phyloP scores from a whole-genome alignment of 2,329 filamentous ascomycete genomes.

The Fusarium longipes region DNA sequence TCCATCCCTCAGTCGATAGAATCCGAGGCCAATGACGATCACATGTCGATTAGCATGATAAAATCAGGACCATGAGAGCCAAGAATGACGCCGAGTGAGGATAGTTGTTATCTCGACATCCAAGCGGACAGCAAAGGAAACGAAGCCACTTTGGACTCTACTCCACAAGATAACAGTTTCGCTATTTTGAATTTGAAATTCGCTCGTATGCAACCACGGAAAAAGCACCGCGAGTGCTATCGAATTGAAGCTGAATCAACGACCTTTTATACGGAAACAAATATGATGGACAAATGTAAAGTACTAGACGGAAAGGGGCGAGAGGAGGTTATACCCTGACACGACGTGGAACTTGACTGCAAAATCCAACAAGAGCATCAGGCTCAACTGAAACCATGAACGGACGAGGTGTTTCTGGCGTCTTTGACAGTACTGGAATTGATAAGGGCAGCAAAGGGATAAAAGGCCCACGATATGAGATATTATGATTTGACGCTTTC shows the following conservation, averaged over 20 bases:
- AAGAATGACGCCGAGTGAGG: neutral
- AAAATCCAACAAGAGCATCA: neutral
- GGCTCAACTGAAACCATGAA: neutral
- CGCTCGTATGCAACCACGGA: neutral
- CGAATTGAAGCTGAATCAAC: neutral
- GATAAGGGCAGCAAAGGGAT: neutral
- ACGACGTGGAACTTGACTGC: neutral
- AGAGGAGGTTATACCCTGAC: neutral
- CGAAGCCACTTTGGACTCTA: neutral
- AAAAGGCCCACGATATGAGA: neutral
- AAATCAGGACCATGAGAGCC: conserved; percentile 3
- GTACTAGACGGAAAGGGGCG: neutral
- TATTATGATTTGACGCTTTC: conserved; percentile 34
- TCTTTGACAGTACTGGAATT: neutral
- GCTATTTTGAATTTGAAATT: conserved; percentile 27
- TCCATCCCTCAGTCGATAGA: conserved; percentile 15
- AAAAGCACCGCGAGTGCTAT: neutral
- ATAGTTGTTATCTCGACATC: neutral
- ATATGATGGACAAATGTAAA: neutral
- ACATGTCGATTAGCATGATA: conserved; percentile 53
- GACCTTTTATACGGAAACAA: neutral
- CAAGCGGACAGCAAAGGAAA: neutral
- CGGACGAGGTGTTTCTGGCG: neutral
- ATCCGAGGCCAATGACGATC: conserved; percentile 50
- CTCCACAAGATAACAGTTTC: neutral